A percentile compares a stretch with the other conserved stretches of the same genome.
Evolutionary conservation across 768 basidiomycete species (phyloP).

Genomic region (Termitomyces sp.): DNA sequence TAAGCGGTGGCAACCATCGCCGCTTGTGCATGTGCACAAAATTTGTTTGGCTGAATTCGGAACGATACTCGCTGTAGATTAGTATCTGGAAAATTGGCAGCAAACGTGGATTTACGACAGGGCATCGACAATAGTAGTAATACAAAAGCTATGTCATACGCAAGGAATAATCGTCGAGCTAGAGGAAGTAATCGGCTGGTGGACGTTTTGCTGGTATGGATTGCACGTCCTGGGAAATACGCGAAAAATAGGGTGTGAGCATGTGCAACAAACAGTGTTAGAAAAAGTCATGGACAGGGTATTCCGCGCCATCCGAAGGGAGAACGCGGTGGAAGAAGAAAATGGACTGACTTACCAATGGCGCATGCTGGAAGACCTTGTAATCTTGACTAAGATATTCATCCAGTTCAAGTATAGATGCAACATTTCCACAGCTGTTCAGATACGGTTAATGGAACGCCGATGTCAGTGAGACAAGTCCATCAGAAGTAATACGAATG

Average conservation of each 20-base stretch:
- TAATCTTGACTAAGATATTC: constrained; percentile 92
- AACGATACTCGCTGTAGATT: background rate
- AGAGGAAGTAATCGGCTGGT: constrained; percentile 85
- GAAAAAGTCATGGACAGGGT: background rate
- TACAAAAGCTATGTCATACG: constrained; percentile 1
- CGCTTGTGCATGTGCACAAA: background rate
- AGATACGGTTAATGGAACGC: background rate
- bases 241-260: background rate
- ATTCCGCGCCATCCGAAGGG: background rate
- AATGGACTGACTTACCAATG: constrained; percentile 51
- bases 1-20: background rate
- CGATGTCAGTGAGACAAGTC: constrained; percentile 4
- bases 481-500: background rate
- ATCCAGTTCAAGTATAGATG: constrained; percentile 91
- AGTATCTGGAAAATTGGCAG: background rate
- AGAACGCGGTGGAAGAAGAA: background rate
- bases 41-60: background rate
- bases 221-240: constrained; percentile 56
- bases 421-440: constrained; percentile 88
- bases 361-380: constrained; percentile 91
- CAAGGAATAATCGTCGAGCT: constrained; percentile 7
- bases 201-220: constrained; percentile 82
- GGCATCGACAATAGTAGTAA: constrained; percentile 2
- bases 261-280: background rate
- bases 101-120: background rate